Percentiles rank a stretch among this genome's conserved stretches.
Evolutionary conservation across 2,329 filamentous ascomycete species (phyloP).

Genomic region (Aspergillus sp.): DNA sequence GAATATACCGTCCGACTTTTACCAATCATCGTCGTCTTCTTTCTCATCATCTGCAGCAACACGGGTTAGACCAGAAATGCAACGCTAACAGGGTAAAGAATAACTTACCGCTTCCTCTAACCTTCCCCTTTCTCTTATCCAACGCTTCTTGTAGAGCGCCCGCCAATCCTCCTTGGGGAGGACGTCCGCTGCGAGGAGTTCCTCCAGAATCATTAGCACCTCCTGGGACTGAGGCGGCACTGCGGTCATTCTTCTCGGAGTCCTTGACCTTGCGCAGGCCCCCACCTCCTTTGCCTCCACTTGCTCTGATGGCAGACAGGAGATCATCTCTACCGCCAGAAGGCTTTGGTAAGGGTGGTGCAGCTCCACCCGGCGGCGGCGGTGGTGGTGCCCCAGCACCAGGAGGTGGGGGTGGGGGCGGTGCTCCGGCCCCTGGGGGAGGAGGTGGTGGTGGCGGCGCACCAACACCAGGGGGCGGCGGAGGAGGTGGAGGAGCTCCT

Average conservation of each 20-base stretch:
- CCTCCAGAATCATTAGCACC: constrained; percentile 61
- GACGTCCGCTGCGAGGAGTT: constrained; percentile 53
- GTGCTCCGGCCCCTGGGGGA: constrained; percentile 44
- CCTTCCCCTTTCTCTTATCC: constrained; percentile 86
- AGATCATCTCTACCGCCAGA: constrained; percentile 44
- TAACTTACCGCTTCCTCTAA: constrained; percentile 87
- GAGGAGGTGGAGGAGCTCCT: constrained; percentile 38
- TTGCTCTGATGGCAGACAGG: constrained; percentile 51
- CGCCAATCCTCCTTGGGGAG: constrained; percentile 64
- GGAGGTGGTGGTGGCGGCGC: constrained; percentile 43
- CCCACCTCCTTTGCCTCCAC: constrained; percentile 54
- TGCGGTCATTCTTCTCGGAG: constrained; percentile 48
- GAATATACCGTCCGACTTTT: constrained; percentile 13
- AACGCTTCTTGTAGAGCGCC: constrained; percentile 77
- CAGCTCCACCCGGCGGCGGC: constrained; percentile 32
- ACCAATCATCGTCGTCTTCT: constrained; percentile 49
- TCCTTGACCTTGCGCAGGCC: constrained; percentile 48
- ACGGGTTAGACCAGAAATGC: constrained; percentile 22
- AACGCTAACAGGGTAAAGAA: background rate
- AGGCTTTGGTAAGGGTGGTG: constrained; percentile 45
- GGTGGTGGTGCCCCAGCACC: constrained; percentile 15
- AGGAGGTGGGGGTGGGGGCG: constrained; percentile 36
- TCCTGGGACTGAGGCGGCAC: constrained; percentile 45
- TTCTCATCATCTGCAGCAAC: constrained; percentile 45
- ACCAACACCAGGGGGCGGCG: constrained; percentile 23